phyloP scores from a whole-genome alignment of 2,329 filamentous ascomycete species.

The Colletotrichum shisoi region DNA sequence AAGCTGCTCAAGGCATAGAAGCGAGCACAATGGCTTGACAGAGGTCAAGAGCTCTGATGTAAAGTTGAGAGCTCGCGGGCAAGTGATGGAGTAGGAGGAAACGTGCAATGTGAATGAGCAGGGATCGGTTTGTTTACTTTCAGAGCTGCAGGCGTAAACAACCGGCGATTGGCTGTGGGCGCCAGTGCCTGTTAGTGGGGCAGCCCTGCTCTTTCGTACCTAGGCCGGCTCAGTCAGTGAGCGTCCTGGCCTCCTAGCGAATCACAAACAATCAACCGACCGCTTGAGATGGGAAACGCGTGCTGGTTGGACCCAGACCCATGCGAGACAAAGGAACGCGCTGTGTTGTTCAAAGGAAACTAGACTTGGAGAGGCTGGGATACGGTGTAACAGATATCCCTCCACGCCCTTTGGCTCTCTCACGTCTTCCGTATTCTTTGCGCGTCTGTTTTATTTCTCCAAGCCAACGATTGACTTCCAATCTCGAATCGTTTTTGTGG shows the following conservation, averaged over 20 bases:
- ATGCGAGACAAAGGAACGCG: slow-evolving; percentile 30
- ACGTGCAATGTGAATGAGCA: slow-evolving; percentile 29
- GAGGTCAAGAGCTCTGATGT: slow-evolving; percentile 22
- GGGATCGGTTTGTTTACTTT: slow-evolving; percentile 40
- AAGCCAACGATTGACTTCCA: background rate
- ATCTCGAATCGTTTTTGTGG: background rate
- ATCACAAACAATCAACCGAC: slow-evolving; percentile 13
- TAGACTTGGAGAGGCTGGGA: background rate
- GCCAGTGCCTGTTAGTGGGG: slow-evolving; percentile 30
- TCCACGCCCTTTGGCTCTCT: no score
- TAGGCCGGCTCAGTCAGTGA: slow-evolving; percentile 4
- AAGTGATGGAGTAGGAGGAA: slow-evolving; percentile 33
- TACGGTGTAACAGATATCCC: background rate
- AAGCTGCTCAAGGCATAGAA: slow-evolving; percentile 35
- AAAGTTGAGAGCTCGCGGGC: slow-evolving; percentile 15
- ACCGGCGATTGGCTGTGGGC: slow-evolving; percentile 31
- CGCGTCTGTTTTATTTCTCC: no score
- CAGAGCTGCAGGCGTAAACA: slow-evolving; percentile 36
- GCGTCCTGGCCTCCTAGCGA: slow-evolving; percentile 25
- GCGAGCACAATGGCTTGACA: slow-evolving; percentile 31
- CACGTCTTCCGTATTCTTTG: background rate
- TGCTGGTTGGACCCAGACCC: slow-evolving; percentile 21
- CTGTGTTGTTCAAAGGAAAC: slow-evolving; percentile 3
- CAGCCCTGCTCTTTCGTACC: slow-evolving; percentile 9
- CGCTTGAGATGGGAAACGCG: slow-evolving; percentile 18